A percentile compares a stretch with the other conserved stretches of the same genome.
Conservation (phyloP, 2,329 filamentous ascomycete species). For the Aspergillus sojae region DNA sequence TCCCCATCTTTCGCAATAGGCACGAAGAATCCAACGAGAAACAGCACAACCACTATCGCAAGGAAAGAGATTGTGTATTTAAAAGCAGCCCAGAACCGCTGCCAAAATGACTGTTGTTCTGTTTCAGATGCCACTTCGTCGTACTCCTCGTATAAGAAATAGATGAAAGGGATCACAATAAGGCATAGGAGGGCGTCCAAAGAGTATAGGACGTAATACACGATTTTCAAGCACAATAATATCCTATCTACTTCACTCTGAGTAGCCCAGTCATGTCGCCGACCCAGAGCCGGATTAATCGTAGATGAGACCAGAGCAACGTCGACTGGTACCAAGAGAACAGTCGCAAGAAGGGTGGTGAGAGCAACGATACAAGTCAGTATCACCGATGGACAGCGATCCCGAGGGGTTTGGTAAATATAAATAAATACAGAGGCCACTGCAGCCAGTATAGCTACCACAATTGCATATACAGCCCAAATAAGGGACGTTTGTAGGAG, state of each 20-base stretch:
- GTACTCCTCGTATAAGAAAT: slow-evolving; percentile 98
- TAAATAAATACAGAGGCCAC: slow-evolving; percentile 85
- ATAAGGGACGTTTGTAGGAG: slow-evolving; percentile 87
- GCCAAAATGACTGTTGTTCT: slow-evolving; percentile 70
- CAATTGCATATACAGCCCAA: slow-evolving; percentile 90
- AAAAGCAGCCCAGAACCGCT: slow-evolving; percentile 77
- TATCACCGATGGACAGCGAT: slow-evolving; percentile 80
- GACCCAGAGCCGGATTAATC: slow-evolving; percentile 70
- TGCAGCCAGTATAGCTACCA: slow-evolving; percentile 73
- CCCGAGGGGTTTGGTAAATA: slow-evolving; percentile 85
- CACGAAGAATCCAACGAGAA: slow-evolving; percentile 92
- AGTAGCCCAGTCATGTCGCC: slow-evolving; percentile 94
- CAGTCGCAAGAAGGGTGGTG: slow-evolving; percentile 84
- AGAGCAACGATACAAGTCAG: slow-evolving; percentile 84
- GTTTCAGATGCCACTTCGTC: slow-evolving; percentile 86
- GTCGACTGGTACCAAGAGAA: slow-evolving; percentile 90
- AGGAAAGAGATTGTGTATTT: slow-evolving; percentile 92
- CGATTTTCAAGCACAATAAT: slow-evolving; percentile 75
- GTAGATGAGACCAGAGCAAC: slow-evolving; percentile 93
- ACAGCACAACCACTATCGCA: slow-evolving; percentile 71
- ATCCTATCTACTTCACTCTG: slow-evolving; percentile 78
- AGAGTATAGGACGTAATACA: slow-evolving; percentile 93
- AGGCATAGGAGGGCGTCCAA: slow-evolving; percentile 88
- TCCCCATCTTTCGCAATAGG: slow-evolving; percentile 72
- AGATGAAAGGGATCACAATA: slow-evolving; percentile 88